Base-by-base conservation (phyloP, 768 basidiomycete genomes). In the Rhizopogon vesiculosus region DNA sequence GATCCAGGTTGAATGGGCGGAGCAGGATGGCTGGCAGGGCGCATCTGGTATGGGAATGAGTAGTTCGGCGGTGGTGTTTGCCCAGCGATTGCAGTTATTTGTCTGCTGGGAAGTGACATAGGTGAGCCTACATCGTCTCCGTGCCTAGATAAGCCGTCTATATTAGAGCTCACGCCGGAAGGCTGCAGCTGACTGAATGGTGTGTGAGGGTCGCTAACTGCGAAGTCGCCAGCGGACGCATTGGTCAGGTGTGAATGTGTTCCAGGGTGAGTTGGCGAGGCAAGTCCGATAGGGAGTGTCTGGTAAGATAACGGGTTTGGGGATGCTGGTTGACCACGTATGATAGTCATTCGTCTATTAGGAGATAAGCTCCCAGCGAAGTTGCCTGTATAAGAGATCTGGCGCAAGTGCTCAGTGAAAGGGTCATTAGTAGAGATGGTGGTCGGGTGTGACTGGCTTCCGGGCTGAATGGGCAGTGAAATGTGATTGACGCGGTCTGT, bases 291-390 rank as follows among this genome's bases (percentile, higher is more conserved):
- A 8, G 75, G 72, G n/a, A 38, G 35, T 38, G 35, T 38, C 35
- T 38, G 35, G 12, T 38, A 38, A 38, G 35, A 38, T 3, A 13
- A 13, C 13, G 35, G 10, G 35, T 13, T 38, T 38, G 12, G 13
- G 19, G 55, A 45, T 9, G 59, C 51, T 5, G 74, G 60, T 31
- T 67, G 53, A 18, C 79, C 80, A 16, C 80, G 80, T 75, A 78
- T 75, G 2, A 74, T 74, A 7, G 82, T 82, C 65, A 86, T 86
- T 29, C 78, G 74, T 42, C 76, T 77, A 35, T 72, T 69, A 38
- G 72, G 68, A 1, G 82, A 76, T 45, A 67, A 59, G 7, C 56
- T 53, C 15, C 58, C 53, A 7, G 45, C 52, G 43, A 62, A 58
- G 45, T 56, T 68, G 28, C 59, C 61, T 0, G 58, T 53, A 42